phyloP scores from a whole-genome alignment of 139 green algal genomes.

The Chlorella vulgaris region DNA sequence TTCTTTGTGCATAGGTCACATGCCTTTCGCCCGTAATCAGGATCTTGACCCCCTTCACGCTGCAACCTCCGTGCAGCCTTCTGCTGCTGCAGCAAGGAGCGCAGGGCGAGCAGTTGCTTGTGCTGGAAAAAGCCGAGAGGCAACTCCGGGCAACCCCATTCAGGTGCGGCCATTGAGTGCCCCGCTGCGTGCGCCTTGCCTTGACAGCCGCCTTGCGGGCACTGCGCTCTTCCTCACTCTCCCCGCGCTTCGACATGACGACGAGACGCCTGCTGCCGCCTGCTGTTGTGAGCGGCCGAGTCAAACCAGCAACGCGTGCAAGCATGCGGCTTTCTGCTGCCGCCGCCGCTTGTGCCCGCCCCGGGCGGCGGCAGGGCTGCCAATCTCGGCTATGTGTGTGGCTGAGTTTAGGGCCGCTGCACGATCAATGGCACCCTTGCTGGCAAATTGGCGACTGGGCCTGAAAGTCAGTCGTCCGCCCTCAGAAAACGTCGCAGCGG shows the following conservation, averaged over 20 bases:
- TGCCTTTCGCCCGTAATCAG: constrained; percentile 35
- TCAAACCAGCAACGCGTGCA: background rate
- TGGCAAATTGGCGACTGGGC: too few species aligned
- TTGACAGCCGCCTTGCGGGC: constrained; percentile 46
- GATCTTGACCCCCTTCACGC: constrained; percentile 29
- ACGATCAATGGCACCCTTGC: too few species aligned
- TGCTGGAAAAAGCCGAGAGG: too few species aligned
- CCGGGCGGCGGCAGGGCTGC: background rate
- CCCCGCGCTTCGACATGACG: constrained; percentile 31
- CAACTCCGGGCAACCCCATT: background rate
- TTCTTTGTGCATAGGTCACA: constrained; percentile 43
- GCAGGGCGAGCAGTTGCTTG: too few species aligned
- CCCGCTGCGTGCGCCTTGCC: too few species aligned
- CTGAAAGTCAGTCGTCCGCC: too few species aligned
- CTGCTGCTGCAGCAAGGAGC: background rate
- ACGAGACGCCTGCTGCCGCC: background rate
- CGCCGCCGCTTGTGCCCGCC: background rate
- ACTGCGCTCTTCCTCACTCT: constrained; percentile 32
- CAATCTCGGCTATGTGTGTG: too few species aligned
- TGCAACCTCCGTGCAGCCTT: constrained; percentile 46
- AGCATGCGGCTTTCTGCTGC: too few species aligned
- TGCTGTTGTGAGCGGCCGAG: background rate
- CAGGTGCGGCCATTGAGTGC: background rate
- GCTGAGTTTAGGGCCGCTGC: too few species aligned
- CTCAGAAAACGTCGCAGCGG: too few species aligned